Conservation (phyloP, 2,329 filamentous ascomycete species). For the Fusarium piperis region DNA sequence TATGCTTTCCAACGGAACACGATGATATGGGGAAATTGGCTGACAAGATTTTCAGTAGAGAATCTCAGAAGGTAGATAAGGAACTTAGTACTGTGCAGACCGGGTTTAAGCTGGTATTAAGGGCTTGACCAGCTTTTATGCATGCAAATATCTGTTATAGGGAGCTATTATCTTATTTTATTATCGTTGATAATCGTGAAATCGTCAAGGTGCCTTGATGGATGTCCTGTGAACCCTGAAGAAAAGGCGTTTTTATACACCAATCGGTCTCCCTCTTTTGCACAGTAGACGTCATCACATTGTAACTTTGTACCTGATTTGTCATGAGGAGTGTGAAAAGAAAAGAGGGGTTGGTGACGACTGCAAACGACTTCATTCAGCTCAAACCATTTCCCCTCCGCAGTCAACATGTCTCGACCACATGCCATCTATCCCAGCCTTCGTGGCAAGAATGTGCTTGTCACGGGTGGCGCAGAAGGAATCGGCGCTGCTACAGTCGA, state of each 20-base stretch:
- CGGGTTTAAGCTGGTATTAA: too few species aligned
- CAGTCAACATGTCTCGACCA: background rate
- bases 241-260: background rate
- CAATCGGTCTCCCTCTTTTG: background rate
- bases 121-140: too few species aligned
- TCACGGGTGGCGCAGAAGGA: conserved; percentile 58
- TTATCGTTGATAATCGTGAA: background rate
- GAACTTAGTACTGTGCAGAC: too few species aligned
- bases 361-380: background rate
- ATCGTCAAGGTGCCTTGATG: background rate
- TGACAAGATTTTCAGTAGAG: too few species aligned
- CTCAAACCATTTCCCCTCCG: background rate
- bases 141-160: background rate
- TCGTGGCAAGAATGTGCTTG: conserved; percentile 51
- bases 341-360: background rate
- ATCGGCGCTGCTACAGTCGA: conserved; percentile 58
- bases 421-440: conserved; percentile 55
- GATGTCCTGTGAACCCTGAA: background rate
- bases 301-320: background rate
- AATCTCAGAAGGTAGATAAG: too few species aligned
- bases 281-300: background rate
- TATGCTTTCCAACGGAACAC: background rate
- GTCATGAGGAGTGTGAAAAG: background rate
- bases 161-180: background rate
- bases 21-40: too few species aligned